Percentiles rank a stretch among this genome's conserved stretches.
Evolutionary conservation across 495 filamentous ascomycete species (phyloP).

Genomic region (Sabuloglossum arenarium): DNA sequence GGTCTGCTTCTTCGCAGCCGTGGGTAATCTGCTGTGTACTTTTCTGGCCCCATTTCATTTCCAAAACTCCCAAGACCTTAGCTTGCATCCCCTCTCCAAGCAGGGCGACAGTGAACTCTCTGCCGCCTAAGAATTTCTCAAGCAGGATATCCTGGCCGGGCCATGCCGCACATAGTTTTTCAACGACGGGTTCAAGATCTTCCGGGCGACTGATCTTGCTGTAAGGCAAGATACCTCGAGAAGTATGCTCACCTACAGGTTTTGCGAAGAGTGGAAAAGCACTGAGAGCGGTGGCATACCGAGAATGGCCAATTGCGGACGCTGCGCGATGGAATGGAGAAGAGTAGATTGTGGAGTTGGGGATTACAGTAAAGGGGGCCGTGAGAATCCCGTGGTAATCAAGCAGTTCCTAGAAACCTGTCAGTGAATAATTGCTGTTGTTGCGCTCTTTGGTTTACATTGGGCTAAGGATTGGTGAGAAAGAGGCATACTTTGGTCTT

Average conservation of each 20-base stretch:
- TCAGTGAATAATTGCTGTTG: too few species aligned
- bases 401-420: conserved; percentile 7
- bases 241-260: conserved; percentile 8
- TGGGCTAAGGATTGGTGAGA: background rate
- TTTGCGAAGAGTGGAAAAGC: conserved; percentile 12
- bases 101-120: conserved; percentile 14
- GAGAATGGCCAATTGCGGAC: background rate
- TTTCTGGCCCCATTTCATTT: too few species aligned
- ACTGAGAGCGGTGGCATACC: too few species aligned
- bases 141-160: conserved; percentile 11
- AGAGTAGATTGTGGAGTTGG: background rate
- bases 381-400: conserved; percentile 11
- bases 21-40: too few species aligned
- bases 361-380: conserved; percentile 8
- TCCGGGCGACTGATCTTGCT: conserved; percentile 9
- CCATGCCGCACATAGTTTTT: conserved; percentile 5
- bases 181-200: conserved; percentile 4
- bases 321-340: background rate
- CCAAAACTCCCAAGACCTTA: too few species aligned
- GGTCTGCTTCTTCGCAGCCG: too few species aligned
- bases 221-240: conserved; percentile 8
- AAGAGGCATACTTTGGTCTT: conserved; percentile 9
- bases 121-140: conserved; percentile 11
- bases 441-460: too few species aligned
- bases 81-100: conserved; percentile 4